Evolutionary conservation across 495 filamentous ascomycete species (phyloP), one percentile per base, ranked within the genome.

Genomic region (Daldinia bambusicola): DNA sequence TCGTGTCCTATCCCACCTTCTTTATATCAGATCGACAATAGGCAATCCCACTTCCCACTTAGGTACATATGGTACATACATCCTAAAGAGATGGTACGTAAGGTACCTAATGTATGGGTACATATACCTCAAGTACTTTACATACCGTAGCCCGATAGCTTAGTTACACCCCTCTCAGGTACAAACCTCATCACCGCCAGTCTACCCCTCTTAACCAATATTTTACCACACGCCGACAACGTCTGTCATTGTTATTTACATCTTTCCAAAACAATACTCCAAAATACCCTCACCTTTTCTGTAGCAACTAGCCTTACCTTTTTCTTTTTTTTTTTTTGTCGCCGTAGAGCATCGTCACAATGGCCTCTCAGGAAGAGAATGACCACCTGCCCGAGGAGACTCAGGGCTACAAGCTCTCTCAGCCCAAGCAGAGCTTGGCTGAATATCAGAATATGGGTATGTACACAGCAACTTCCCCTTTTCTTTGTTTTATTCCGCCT

Each of bases 391-490:
- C 95, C 76, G 89, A 93, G 83, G 86, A 88, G 78, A 97, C 93
- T 65, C 89, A 94, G 84, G 95, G 95, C 74, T 99, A 96, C 90
- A 97, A 95, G 87, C 90, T 98, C 71, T 93, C 93, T 71, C 93
- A 97, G 87, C 83, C 83, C 66, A 97, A 97, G 89, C 97, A 98
- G 87, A 94, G 92, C 66, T 86, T 99, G 71, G 90, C 93, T 62
- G 93, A 97, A 80, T 97, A 97, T 81, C 82, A 91, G 66, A 82
- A 97, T 75, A 89, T 99, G 80, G 95, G 95, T 98, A 84, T 78
- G 92, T 86, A 55, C 41, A 70, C 61, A 52, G 16, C 14, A 26
- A 26, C 53, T 53, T 31, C 61, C 53, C 31, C 61, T 16, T 62
- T 16, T 61, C 61, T 67, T 67, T 68, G 38, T 64, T 38, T 60